Base-by-base conservation (phyloP, 768 basidiomycete genomes). In the Coprinellus micaceus region DNA sequence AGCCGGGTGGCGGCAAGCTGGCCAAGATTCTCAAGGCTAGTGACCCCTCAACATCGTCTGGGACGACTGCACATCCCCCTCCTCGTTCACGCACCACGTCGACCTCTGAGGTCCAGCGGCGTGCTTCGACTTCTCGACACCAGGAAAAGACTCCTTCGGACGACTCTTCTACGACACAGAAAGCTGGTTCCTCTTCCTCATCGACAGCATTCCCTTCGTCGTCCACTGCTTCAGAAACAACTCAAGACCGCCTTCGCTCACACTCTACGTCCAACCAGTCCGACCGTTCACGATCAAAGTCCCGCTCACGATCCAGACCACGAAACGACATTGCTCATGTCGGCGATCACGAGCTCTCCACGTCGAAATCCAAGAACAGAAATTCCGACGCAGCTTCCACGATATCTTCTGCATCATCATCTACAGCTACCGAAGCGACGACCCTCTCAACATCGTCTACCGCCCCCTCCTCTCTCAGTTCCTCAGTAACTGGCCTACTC, bases 1-100 rank as follows among this genome's bases (percentile, higher is more conserved):
- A 82, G 52, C 36, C 36, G 17, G 36, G 36, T 17, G 74, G 73
- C 58, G 77, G 75, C 22, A 84, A 82, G 71, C 82, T 79, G 64
- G 68, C 67, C 44, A 79, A 75, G 58, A 58, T 65, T 13, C 45
- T 72, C 12, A 58, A 60, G 26, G 67, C 52, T 11, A 58, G 60
- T 24, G 67, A 51, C 24, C 40, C 53, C 29, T 13, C 50, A 11
- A 58, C 52, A 39, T 41, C 46, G 40, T 45, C 52, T 33, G 30
- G 37, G 28, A 48, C 45, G 46, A 53, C 56, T 51, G 19, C 46
- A 24, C 3, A 45, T n/a, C 46, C 50, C 21, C 49, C 54, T 33
- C 54, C 60, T 2, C 36, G 50, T 54, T 59, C 63, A 25, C 57
- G 58, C 15, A 43, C 52, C 40, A 58, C 60, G 3, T 55, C 61